A percentile compares a stretch with the other conserved stretches of the same genome.
phyloP scores from a whole-genome alignment of 2,329 filamentous ascomycete species.

The Sporothrix variecibatus region DNA sequence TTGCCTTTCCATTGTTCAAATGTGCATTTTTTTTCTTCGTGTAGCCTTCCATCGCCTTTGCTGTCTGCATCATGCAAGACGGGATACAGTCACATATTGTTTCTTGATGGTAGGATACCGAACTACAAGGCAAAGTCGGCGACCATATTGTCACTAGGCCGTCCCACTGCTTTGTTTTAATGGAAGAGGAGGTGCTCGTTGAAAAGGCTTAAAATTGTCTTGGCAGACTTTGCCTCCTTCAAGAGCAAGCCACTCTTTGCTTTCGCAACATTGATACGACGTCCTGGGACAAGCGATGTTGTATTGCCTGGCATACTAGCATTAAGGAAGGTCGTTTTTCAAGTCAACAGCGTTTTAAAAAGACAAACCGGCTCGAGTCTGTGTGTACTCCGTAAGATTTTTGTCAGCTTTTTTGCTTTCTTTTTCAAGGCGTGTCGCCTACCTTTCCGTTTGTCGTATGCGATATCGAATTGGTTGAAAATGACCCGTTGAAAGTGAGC shows the following conservation, averaged over 20 bases:
- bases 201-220: background rate
- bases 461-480: background rate
- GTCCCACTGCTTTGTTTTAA: background rate
- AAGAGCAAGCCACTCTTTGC: background rate
- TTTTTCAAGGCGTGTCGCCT: background rate
- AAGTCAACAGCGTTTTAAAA: background rate
- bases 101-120: background rate
- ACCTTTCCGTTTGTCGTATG: background rate
- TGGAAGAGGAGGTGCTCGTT: background rate
- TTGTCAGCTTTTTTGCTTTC: conserved; percentile 1
- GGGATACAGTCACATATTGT: background rate
- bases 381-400: background rate
- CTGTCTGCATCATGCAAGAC: background rate
- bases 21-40: background rate
- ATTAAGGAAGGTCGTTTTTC: background rate
- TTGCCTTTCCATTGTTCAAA: background rate
- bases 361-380: too few relatives aligned
- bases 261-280: conserved; percentile 7
- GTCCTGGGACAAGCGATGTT: conserved; percentile 6
- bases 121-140: background rate
- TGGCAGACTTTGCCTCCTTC: background rate
- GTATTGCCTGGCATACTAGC: conserved; percentile 4
- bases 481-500: conserved; percentile 1
- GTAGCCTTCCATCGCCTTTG: background rate
- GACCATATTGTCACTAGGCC: background rate